phyloP scores from a whole-genome alignment of 73 alveolate species.

The Tetrahymena malaccensis region DNA sequence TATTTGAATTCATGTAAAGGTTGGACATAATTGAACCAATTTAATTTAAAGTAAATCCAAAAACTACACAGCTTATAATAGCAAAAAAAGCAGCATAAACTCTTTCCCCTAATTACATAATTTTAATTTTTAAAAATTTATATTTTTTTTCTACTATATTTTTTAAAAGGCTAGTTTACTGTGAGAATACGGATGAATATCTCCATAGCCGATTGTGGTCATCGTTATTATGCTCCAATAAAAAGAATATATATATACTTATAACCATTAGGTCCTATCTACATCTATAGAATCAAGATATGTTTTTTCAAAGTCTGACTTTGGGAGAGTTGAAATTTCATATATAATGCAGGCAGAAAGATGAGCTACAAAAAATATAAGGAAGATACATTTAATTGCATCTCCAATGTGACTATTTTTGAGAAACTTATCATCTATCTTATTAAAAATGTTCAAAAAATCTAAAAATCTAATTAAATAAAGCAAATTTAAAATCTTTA shows the following conservation, averaged over 20 bases:
- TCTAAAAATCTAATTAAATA: neutral
- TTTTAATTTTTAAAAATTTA: neutral
- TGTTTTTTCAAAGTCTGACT: neutral
- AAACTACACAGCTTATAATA: neutral
- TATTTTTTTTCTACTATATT: neutral
- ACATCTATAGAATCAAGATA: neutral
- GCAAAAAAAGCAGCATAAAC: neutral
- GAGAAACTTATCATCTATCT: neutral
- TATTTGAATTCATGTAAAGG: neutral
- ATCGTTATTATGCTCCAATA: neutral
- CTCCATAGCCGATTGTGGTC: neutral
- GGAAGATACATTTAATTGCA: neutral
- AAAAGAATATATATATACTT: neutral
- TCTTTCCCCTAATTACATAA: neutral
- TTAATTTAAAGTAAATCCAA: neutral
- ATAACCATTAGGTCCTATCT: neutral
- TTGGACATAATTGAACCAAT: neutral
- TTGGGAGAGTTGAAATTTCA: neutral
- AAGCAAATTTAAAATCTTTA: neutral
- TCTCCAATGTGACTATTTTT: neutral
- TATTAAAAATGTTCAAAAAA: neutral
- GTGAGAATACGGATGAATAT: neutral
- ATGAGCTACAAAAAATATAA: neutral
- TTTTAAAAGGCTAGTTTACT: neutral
- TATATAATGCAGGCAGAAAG: neutral